Evolutionary conservation across 2,329 filamentous ascomycete genomes (phyloP), one percentile per base, ranked within the genome.

Genomic region (Paraconiothyrium sp.): DNA sequence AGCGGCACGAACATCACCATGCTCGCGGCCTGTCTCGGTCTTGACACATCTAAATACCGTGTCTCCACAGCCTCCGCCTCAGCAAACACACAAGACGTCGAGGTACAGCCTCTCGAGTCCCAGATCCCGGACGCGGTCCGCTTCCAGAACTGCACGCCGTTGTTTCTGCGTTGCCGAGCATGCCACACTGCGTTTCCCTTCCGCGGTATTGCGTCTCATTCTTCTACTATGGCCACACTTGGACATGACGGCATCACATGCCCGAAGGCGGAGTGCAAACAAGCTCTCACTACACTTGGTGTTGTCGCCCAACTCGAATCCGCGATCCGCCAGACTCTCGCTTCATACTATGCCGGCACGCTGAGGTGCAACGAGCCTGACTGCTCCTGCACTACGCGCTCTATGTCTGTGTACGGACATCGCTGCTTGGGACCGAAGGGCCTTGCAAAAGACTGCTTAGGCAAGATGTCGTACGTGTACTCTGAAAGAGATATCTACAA

Each of bases 401-500:
- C 97, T 77, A 94, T 98, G 84, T 92, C 89, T 71, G 95, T 99
- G 43, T 97, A 97, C 77, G 95, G 95, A 49, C 89, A 91, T 63
- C 89, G 93, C 54, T 99, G 95, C 76, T 84, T 98, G 6, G 95
- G 95, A 0, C 92, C 94, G 16, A 90, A 90, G 68, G 93, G 94
- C 1, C 89, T 95, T 3, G 94, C 91, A 0, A 87, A 89, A 59
- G 94, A 93, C 58, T 99, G 95, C 77, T 82, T 89, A 4, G 95
- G 95, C 22, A 88, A 88, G 54, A 98, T 99, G 94, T 83, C 87
- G 24, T 97, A 94, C 76, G 93, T 96, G 80, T 90, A 92, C 73
- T 85, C 87, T 0, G 95, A 98, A 81, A 94, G 95, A 80, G 90
- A 91, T 72, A 86, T 98, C 61, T 98, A 97, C 82, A 98, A 97